phyloP scores from a whole-genome alignment of 2,329 filamentous ascomycete species.

The Colletotrichum trifolii region DNA sequence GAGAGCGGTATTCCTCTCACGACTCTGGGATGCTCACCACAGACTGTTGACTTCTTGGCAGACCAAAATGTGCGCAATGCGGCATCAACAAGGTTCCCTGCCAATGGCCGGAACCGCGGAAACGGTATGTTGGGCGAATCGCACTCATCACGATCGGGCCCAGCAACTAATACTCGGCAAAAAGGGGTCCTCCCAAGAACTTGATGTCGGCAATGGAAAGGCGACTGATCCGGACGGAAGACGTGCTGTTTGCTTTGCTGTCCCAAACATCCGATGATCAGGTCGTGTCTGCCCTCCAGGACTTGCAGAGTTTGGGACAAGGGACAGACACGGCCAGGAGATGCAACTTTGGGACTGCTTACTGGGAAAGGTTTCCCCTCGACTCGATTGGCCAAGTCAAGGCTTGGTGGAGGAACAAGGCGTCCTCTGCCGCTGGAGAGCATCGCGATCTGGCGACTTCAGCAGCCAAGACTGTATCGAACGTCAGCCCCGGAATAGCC shows the following conservation, averaged over 20 bases:
- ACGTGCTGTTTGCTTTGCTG: conserved; percentile 17
- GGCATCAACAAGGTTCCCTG: conserved; percentile 24
- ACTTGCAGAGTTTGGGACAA: not conserved
- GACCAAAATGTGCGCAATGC: conserved; percentile 34
- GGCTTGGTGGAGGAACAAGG: conserved; percentile 13
- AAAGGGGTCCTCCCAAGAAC: conserved; percentile 34
- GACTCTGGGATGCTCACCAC: not conserved
- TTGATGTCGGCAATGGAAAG: conserved; percentile 29
- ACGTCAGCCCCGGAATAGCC: too few relatives aligned
- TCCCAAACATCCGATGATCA: conserved; percentile 13
- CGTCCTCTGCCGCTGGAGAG: not conserved
- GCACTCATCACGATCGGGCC: not conserved
- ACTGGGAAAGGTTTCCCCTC: conserved; percentile 30
- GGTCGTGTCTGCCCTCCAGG: conserved; percentile 1
- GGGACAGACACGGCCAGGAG: not conserved
- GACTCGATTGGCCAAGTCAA: not conserved
- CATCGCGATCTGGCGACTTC: too few relatives aligned
- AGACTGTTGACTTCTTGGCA: not conserved
- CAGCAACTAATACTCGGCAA: not conserved
- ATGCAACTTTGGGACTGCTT: conserved; percentile 12
- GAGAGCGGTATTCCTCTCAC: conserved; percentile 11
- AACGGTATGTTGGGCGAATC: conserved; percentile 20
- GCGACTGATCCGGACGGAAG: conserved; percentile 28
- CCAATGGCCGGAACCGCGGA: conserved; percentile 34
- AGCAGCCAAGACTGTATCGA: too few relatives aligned